Evolutionary conservation across 2,329 filamentous ascomycete genomes (phyloP), one percentile per base, ranked within the genome.

Genomic region (Verticillium klebahnii): DNA sequence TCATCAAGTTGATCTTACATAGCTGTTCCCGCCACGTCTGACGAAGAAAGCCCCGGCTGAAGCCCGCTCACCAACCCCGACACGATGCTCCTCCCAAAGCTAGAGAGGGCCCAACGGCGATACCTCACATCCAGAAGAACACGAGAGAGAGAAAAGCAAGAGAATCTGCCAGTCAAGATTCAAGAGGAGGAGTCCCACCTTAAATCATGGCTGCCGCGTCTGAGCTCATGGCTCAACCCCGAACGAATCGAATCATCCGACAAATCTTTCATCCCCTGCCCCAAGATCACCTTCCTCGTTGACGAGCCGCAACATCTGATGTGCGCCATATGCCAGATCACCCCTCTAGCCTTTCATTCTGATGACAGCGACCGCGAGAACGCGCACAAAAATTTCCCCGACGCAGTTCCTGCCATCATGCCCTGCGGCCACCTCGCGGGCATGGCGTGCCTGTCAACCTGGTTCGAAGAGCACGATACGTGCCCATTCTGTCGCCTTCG

Each of bases 361-460:
- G 25, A 25, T 2, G 40, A 59, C 25, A n/a, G 32, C 9, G 29
- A 23, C 17, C 8, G 23, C 19, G 14, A 29, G 50, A 11, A 7
- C 1, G 19, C 12, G 14, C 8, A 39, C 19, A 54, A 9, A 15
- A 14, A 17, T 2, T 34, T 9, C 12, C 45, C n/a, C 11, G 60
- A 67, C 4, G 52, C n/a, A 0, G 60, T 63, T 1, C 69, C 74
- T 1, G 63, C 66, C 3, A 71, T 77, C 1, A 62, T 77, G 29
- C 72, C 76, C 0, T 77, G 75, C 45, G 75, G 74, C 0, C 76
- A 79, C 59, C 62, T 72, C 5, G 72, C 65, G 4, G 73, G 75
- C 58, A 55, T 62, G 5, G 17, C 9, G 2, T 77, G 75, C 50
- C 58, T 77, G 17, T 40, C 61, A 2, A 39, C 19, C 2, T 76